Conservation (phyloP, 768 basidiomycete species). For the Polyporus arcularius region DNA sequence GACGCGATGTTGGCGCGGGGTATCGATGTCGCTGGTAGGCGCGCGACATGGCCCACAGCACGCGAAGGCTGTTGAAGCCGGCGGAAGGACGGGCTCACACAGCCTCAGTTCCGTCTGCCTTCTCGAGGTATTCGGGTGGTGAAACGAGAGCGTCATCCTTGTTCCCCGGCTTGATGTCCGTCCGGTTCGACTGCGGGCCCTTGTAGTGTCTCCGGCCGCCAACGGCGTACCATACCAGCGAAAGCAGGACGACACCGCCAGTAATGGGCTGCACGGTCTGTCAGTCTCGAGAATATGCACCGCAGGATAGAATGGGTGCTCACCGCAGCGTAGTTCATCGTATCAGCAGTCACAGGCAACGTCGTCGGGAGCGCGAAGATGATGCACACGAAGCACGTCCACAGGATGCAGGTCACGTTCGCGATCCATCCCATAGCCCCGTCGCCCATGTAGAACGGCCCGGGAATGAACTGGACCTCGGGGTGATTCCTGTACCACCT, state of each 20-base stretch:
- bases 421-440: slow-evolving; percentile 61
- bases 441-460: slow-evolving; percentile 83
- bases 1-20: neutral
- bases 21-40: neutral
- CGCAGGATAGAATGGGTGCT: slow-evolving; percentile 16
- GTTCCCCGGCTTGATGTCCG: slow-evolving; percentile 6
- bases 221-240: slow-evolving; percentile 22
- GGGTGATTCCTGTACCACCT: slow-evolving; percentile 70
- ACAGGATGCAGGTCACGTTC: slow-evolving; percentile 65
- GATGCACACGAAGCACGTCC: slow-evolving; percentile 69
- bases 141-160: slow-evolving; percentile 4
- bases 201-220: slow-evolving; percentile 27
- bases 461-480: slow-evolving; percentile 82
- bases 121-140: slow-evolving; percentile 1
- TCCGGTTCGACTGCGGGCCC: slow-evolving; percentile 27
- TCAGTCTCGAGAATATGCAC: neutral
- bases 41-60: neutral
- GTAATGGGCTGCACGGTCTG: slow-evolving; percentile 32
- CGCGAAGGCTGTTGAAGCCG: slow-evolving; percentile 16
- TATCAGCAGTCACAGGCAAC: slow-evolving; percentile 64
- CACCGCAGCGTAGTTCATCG: slow-evolving; percentile 85
- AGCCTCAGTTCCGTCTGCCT: slow-evolving; percentile 6
- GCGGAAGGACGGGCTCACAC: neutral
- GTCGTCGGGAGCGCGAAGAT: slow-evolving; percentile 75
- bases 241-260: slow-evolving; percentile 34